Base-by-base conservation (phyloP, 148 eudicot species). In the Nepenthes gracilis region DNA sequence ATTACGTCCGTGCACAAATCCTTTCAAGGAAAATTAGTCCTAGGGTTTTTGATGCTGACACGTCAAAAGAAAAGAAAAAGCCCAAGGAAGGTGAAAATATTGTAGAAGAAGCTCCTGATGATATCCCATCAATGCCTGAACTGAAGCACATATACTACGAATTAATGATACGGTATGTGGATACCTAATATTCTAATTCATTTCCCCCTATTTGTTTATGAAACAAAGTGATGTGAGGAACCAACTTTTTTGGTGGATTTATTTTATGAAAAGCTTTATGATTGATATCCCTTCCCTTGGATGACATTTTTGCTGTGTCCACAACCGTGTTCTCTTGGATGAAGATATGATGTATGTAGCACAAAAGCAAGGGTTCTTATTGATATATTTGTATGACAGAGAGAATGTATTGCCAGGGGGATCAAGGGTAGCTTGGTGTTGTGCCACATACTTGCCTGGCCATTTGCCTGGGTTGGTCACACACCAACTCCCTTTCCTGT, bases 1-100 rank as follows among this genome's bases (percentile, higher is more conserved):
- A 88, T 70, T 92, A 82, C 67, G 87, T 92, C 4, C 90, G 98
- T 55, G 98, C 94, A 56, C 98, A 92, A 66, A 92, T 88, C 49
- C 98, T 92, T 48, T 88, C 98, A 2, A 83, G 94, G 64, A 88
- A 82, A 72, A 85, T 92, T 6, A 88, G 87, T 75, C 86, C 98
- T 9, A 82, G 94, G 72, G 98, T 84, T 57, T 92, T 92, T 79
- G 88, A 92, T 70, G 79, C 78, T 63, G 86, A 80, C 74, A 59
- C 87, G 35, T 73, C 90, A 47, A 88, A 92, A 72, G 96, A 84
- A 59, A 92, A 85, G 86, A 85, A 88, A 62, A 85, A 84, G 60
- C 75, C 88, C 2, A 92, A 92, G 74, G 98, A 85, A 75, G 90
- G 94, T 43, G 94, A 90, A 47, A 74, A 67, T 67, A 33, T 90